Evolutionary conservation across 345 rosid species (phyloP).

Genomic region (Eucalyptus regnans): DNA sequence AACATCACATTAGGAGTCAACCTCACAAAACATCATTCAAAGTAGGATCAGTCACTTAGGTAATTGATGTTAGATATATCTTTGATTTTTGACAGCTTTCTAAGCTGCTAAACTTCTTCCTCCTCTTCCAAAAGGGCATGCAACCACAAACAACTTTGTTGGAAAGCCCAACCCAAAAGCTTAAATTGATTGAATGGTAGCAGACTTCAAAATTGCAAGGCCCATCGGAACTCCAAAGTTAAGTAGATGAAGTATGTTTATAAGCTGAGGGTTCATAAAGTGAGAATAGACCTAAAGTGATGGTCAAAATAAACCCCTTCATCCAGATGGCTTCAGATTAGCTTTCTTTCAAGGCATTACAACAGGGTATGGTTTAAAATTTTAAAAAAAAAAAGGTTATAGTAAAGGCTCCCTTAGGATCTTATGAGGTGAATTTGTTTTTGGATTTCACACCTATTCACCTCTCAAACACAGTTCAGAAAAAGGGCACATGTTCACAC

Average conservation of each 20-base stretch:
- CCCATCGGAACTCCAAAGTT: neutral
- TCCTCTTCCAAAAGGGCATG: neutral
- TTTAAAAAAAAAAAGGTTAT: neutral
- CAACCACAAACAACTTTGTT: neutral
- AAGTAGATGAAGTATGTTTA: neutral
- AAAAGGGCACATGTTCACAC: neutral
- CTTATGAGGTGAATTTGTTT: neutral
- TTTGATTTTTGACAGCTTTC: neutral
- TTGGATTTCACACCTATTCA: neutral
- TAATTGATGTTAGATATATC: neutral
- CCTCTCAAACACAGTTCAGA: neutral
- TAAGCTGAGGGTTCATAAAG: neutral
- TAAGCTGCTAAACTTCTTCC: neutral
- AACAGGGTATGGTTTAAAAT: neutral
- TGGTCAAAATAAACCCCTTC: neutral
- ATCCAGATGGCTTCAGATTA: neutral
- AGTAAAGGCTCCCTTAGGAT: neutral
- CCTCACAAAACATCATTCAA: neutral
- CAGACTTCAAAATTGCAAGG: neutral
- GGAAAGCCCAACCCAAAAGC: neutral
- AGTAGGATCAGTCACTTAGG: neutral
- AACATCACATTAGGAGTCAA: neutral
- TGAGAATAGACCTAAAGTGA: neutral
- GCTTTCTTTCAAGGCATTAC: neutral
- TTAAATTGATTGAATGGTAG: neutral